These are phyloP conservation scores for Diaporthe caulivora DNA, from an alignment of 2,329 filamentous ascomycete genomes.

Conservation along the genomic window DNA sequence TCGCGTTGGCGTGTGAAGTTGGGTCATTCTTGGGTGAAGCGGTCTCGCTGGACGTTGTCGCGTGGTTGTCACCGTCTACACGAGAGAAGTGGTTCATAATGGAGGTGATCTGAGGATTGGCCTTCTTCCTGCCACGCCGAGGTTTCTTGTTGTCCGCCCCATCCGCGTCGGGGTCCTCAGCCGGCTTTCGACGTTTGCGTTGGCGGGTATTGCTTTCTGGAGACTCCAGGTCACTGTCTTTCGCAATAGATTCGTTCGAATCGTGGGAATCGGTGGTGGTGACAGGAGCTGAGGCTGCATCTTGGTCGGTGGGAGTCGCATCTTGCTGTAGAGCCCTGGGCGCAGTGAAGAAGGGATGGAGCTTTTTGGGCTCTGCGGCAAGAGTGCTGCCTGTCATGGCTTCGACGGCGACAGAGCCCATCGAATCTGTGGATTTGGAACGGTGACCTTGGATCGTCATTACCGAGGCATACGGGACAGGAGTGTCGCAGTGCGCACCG, in stretches of 20 bases:
- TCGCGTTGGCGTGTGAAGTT: neutral
- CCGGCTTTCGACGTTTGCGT: slow-evolving; percentile 46
- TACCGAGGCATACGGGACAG: neutral
- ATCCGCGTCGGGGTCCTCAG: slow-evolving; percentile 37
- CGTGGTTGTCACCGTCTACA: slow-evolving; percentile 26
- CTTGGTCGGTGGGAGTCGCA: neutral
- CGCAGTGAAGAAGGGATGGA: slow-evolving; percentile 67
- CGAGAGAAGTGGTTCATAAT: slow-evolving; percentile 46
- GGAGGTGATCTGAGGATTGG: slow-evolving; percentile 37
- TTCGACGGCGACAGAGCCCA: slow-evolving; percentile 57
- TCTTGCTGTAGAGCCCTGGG: slow-evolving; percentile 42
- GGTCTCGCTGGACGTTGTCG: slow-evolving; percentile 31
- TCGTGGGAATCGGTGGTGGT: neutral
- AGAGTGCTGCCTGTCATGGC: slow-evolving; percentile 59
- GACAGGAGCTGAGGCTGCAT: neutral
- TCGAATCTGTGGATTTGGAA: slow-evolving; percentile 41
- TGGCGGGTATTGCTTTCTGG: slow-evolving; percentile 34
- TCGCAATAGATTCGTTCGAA: neutral
- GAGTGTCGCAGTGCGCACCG: neutral
- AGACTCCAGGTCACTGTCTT: slow-evolving; percentile 29
- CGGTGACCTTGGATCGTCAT: neutral
- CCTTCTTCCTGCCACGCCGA: slow-evolving; percentile 46
- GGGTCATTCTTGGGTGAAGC: slow-evolving; percentile 13
- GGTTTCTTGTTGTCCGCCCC: slow-evolving; percentile 40
- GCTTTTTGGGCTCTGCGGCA: slow-evolving; percentile 56